These are phyloP conservation scores for Mycosphaerelloides madeirae DNA, from an alignment of 2,329 filamentous ascomycete species.

Conservation along the genomic window DNA sequence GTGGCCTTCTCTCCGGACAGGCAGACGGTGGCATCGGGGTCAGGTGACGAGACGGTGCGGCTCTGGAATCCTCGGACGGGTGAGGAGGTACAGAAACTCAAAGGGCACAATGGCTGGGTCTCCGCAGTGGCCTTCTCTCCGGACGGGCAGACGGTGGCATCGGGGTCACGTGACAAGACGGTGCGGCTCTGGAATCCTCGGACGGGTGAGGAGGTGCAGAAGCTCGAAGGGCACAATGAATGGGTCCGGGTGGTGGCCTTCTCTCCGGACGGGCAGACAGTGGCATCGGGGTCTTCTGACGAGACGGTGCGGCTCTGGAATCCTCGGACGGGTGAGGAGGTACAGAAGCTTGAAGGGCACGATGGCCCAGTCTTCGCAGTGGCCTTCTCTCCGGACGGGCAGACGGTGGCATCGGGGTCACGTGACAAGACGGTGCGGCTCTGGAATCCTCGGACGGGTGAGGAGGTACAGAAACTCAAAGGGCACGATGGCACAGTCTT, in stretches of 20 bases:
- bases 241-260: constrained; percentile 10
- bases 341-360: constrained; percentile 27
- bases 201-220: constrained; percentile 20
- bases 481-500: constrained; percentile 13
- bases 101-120: constrained; percentile 19
- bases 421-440: constrained; percentile 10
- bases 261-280: constrained; percentile 3
- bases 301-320: constrained; percentile 8
- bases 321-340: constrained; percentile 4
- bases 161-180: constrained; percentile 2
- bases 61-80: constrained; percentile 3
- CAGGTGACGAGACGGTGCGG: constrained; percentile 8
- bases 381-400: constrained; percentile 6
- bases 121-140: constrained; percentile 4
- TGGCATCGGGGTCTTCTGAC: constrained; percentile 1
- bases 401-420: constrained; percentile 1
- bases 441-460: constrained; percentile 13
- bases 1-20: constrained; percentile 18
- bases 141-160: constrained; percentile 3
- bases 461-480: constrained; percentile 20
- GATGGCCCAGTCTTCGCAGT: constrained; percentile 8
- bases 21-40: neutral
- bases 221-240: constrained; percentile 19
- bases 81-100: constrained; percentile 23
- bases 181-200: constrained; percentile 15